phyloP scores from a whole-genome alignment of 768 basidiomycete species.

The Amanita pallidorosea region DNA sequence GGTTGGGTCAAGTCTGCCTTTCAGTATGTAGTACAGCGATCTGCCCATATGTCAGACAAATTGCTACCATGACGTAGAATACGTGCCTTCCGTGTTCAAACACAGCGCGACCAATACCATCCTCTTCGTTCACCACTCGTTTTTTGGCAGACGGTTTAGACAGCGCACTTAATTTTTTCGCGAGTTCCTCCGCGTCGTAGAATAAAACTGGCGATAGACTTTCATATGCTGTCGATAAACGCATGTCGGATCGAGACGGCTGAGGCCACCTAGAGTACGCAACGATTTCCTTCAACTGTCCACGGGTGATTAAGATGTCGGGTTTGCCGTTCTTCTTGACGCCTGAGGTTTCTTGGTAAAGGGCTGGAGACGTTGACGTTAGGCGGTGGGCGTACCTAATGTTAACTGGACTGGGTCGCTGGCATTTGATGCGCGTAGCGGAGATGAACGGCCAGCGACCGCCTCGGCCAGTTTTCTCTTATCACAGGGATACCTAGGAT shows the following conservation, averaged over 20 bases:
- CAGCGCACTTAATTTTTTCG: conserved; percentile 25
- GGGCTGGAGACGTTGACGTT: neutral
- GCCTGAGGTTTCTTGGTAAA: conserved; percentile 18
- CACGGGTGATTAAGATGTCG: conserved; percentile 29
- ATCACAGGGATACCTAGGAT: conserved; percentile 15
- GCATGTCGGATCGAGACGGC: conserved; percentile 4
- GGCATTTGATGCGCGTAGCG: conserved; percentile 15
- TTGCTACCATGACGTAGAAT: neutral
- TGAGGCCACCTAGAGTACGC: neutral
- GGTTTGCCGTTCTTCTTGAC: conserved; percentile 32
- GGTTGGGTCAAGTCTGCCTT: conserved; percentile 9
- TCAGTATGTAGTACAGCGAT: conserved; percentile 14
- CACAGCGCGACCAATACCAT: conserved; percentile 20
- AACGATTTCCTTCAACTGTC: conserved; percentile 18
- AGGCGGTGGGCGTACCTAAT: conserved; percentile 22
- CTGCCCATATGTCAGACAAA: conserved; percentile 5
- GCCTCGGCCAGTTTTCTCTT: conserved; percentile 22
- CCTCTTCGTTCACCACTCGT: conserved; percentile 21
- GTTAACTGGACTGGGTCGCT: conserved; percentile 26
- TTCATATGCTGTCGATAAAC: conserved; percentile 20
- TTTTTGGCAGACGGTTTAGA: conserved; percentile 29
- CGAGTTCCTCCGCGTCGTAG: conserved; percentile 16
- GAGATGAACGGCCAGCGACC: conserved; percentile 17
- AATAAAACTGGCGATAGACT: conserved; percentile 42
- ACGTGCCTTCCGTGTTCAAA: conserved; percentile 40